phyloP scores from a whole-genome alignment of 108 stramenopile species.

The Stephanodiscus triporus region DNA sequence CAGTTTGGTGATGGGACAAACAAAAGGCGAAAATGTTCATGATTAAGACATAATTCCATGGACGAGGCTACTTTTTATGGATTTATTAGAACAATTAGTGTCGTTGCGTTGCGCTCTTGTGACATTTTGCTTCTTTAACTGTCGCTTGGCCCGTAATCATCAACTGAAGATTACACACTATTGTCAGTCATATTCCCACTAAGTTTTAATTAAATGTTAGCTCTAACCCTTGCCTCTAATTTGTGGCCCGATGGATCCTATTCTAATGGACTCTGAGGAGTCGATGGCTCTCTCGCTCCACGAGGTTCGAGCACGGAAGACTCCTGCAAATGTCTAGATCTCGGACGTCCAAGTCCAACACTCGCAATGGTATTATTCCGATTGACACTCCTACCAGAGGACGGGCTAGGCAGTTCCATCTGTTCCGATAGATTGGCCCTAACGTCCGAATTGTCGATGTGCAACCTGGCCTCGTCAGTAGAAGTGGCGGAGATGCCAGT shows the following conservation, averaged over 20 bases:
- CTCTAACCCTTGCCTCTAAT: neutral
- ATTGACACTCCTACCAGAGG: constrained; percentile 50
- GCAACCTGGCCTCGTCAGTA: constrained; percentile 68
- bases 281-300: neutral
- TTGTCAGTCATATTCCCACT: too few species aligned
- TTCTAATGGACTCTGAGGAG: constrained; percentile 13
- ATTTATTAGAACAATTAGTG: too few species aligned
- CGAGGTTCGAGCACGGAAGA: neutral
- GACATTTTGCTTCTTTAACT: too few species aligned
- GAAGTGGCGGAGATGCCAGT: constrained; percentile 81
- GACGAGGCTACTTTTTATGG: too few species aligned
- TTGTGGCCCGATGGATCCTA: neutral
- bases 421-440: constrained; percentile 70
- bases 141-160: too few species aligned
- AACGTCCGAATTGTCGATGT: constrained; percentile 62
- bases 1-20: too few species aligned
- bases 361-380: constrained; percentile 55
- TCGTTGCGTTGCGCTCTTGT: too few species aligned
- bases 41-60: too few species aligned
- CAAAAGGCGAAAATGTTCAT: too few species aligned
- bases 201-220: too few species aligned
- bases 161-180: too few species aligned
- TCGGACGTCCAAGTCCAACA: constrained; percentile 47
- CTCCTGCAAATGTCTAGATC: constrained; percentile 41
- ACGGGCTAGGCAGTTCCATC: constrained; percentile 71